Conservation (phyloP, 2,329 filamentous ascomycete species). For the Rasamsonia emersonii region DNA sequence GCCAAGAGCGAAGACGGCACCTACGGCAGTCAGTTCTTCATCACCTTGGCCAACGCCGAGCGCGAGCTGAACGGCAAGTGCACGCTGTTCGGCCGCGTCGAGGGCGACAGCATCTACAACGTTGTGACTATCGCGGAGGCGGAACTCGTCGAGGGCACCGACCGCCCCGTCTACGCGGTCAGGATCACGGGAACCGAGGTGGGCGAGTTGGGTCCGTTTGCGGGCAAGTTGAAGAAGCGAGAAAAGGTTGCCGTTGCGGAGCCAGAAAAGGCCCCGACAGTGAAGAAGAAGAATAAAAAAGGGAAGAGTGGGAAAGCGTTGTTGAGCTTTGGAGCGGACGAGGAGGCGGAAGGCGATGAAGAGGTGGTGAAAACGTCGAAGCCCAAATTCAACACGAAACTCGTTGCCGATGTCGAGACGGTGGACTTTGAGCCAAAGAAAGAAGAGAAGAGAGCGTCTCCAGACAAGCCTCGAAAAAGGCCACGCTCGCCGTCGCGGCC, state of each 20-base stretch:
- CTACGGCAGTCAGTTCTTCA: conserved; percentile 96
- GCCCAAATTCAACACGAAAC: conserved; percentile 40
- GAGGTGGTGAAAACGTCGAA: conserved; percentile 32
- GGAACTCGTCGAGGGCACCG: conserved; percentile 68
- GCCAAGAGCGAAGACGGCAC: conserved; percentile 66
- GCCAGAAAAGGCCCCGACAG: conserved; percentile 17
- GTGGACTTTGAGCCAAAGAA: conserved; percentile 10
- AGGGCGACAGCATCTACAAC: conserved; percentile 93
- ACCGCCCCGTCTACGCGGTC: conserved; percentile 77
- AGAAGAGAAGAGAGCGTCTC: conserved; percentile 4
- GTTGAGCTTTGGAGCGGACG: conserved; percentile 40
- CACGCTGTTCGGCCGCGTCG: conserved; percentile 85
- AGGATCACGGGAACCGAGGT: conserved; percentile 52
- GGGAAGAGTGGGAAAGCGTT: conserved; percentile 35
- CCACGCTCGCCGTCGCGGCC: conserved; percentile 26
- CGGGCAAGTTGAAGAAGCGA: conserved; percentile 37
- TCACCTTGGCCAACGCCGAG: conserved; percentile 71
- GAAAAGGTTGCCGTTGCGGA: conserved; percentile 24
- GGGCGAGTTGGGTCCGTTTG: conserved; percentile 36
- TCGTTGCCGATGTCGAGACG: conserved; percentile 29
- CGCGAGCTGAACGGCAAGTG: conserved; percentile 83
- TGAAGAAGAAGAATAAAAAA: conserved; percentile 36
- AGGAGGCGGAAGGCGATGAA: conserved; percentile 28
- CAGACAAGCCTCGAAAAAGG: conserved; percentile 18
- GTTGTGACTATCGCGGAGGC: conserved; percentile 85